A percentile compares a stretch with the other conserved stretches of the same genome.
phyloP scores from a whole-genome alignment of 1,284 basidiomycete species.

The Apiotrichum veenhuisii region DNA sequence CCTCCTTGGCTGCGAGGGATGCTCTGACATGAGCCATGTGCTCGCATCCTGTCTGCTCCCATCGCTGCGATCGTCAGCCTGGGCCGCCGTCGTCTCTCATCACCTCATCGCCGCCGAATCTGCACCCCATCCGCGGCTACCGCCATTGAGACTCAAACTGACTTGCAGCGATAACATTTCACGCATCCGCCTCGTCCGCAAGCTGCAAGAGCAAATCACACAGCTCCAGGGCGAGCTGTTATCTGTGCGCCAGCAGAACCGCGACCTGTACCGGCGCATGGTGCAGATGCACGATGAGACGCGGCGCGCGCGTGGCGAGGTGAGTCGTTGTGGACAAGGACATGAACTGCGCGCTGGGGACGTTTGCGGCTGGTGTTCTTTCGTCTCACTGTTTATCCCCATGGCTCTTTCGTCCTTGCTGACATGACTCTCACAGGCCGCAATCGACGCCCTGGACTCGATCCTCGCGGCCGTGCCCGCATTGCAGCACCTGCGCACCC shows the following conservation, averaged over 20 bases:
- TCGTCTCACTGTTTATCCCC: no score
- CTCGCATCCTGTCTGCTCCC: no score
- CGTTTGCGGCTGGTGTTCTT: no score
- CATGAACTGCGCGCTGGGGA: not conserved
- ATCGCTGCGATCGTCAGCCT: no score
- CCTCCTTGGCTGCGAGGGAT: no score
- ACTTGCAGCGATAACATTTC: constrained; percentile 17
- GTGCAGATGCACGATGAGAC: not conserved
- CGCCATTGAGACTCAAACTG: no score
- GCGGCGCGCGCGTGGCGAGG: constrained; percentile 1
- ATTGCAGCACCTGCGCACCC: constrained; percentile 5
- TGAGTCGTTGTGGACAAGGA: not conserved
- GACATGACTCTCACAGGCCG: not conserved
- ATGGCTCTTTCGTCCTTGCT: no score
- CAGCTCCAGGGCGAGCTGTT: constrained; percentile 17
- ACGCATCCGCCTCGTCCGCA: constrained; percentile 7
- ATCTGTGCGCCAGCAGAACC: constrained; percentile 7
- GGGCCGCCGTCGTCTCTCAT: no score
- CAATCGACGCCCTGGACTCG: constrained; percentile 6
- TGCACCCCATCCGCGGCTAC: not conserved
- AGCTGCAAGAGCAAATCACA: constrained; percentile 14
- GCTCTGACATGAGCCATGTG: no score
- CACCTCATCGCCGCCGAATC: no score
- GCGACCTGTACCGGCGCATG: constrained; percentile 3
- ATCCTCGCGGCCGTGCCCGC: constrained; percentile 12